Conservation (phyloP, 2,329 filamentous ascomycete genomes). For the Colletotrichum gigasporum region DNA sequence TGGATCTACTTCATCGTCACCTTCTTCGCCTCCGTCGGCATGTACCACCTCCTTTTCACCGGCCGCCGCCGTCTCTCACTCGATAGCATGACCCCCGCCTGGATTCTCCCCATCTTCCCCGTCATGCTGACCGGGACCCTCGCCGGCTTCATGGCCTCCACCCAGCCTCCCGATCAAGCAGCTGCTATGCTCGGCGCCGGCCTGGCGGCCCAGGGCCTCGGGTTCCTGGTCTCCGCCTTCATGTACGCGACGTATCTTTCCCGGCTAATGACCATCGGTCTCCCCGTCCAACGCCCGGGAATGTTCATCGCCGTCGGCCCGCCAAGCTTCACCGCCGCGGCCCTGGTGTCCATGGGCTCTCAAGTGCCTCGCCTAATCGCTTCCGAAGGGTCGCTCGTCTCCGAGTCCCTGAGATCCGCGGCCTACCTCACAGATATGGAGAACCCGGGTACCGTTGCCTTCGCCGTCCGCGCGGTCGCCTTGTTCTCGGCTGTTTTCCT, state of each 20-base stretch:
- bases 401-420: conserved; percentile 12
- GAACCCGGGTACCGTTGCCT: conserved; percentile 15
- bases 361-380: conserved; percentile 17
- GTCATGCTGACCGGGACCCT: conserved; percentile 71
- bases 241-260: conserved; percentile 69
- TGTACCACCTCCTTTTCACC: conserved; percentile 68
- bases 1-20: conserved; percentile 68
- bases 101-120: conserved; percentile 71
- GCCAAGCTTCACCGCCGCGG: conserved; percentile 55
- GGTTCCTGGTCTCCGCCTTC: conserved; percentile 65
- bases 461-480: conserved; percentile 19
- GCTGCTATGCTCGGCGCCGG: conserved; percentile 66
- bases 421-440: conserved; percentile 23
- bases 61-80: conserved; percentile 52
- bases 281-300: conserved; percentile 66
- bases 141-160: conserved; percentile 59
- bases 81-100: conserved; percentile 66
- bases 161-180: conserved; percentile 56
- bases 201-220: conserved; percentile 68
- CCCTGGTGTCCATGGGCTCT: conserved; percentile 34
- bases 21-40: conserved; percentile 60
- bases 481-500: conserved; percentile 37
- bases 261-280: conserved; percentile 64
- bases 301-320: conserved; percentile 74
- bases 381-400: conserved; percentile 7